Evolutionary conservation across 2,329 filamentous ascomycete genomes (phyloP), one percentile per base, ranked within the genome.

Genomic region (Fusarium siculi): DNA sequence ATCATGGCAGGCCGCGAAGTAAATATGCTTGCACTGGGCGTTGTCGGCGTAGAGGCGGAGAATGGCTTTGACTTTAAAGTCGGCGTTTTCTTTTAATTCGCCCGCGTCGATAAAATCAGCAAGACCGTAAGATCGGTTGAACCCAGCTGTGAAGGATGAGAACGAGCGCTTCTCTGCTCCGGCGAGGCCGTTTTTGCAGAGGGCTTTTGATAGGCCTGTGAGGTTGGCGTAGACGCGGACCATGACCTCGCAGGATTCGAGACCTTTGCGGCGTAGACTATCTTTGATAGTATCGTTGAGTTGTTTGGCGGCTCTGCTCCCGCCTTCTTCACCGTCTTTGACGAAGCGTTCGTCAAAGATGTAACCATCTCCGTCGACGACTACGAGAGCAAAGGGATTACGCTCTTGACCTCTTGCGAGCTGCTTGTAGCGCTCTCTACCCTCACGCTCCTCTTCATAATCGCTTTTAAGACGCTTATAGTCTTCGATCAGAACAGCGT

Each of bases 51-150:
- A 90, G 4, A 90, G 81, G 9, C 83, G 81, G 15, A 85, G 76
- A 63, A 80, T 66, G 47, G 77, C 88, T 76, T 88, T 84, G 60
- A 92, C 84, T 78, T 92, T 92, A 76, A 87, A 88, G 73, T 88
- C 87, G 34, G 87, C 87, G 36, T 87, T 87, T 73, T 90, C 88
- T 74, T 91, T 90, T 40, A 88, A 84, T 69, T 89, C 87, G 15
- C 89, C 88, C 16, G 88, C 88, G 76, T 92, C 90, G 19, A 91
- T 82, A 74, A 89, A 91, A 72, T 91, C 89, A 66, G 89, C 89
- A 1, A 90, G 80, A 37, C 87, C 87, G 53, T 88, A 87, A 0
- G 87, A 86, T 19, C 87, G 82, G 50, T 87, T 90, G 76, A 91
- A 91, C 56, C 84, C 86, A 11, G 88, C 85, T 5, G 85, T 82